Evolutionary conservation across 179 eudicot genomes (phyloP).

Genomic region (Beta lomatogona): DNA sequence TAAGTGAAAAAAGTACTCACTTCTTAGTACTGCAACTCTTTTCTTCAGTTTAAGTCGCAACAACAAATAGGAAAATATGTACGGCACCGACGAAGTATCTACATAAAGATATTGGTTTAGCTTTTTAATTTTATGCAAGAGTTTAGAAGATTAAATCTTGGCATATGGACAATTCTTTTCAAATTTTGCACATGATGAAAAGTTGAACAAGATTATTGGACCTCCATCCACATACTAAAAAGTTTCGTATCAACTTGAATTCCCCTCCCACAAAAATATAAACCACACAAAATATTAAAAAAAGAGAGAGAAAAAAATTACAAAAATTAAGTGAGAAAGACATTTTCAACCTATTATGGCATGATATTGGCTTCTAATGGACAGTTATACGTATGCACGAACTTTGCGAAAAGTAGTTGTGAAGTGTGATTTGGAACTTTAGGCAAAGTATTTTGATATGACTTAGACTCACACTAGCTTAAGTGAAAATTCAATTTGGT

Average conservation of each 20-base stretch:
- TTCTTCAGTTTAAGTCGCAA: too few relatives aligned
- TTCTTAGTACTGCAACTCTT: too few relatives aligned
- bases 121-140: too few relatives aligned
- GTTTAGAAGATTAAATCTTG: too few relatives aligned
- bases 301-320: too few relatives aligned
- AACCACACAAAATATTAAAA: too few relatives aligned
- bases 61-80: too few relatives aligned
- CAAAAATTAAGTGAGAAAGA: neutral
- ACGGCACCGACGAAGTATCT: too few relatives aligned
- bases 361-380: neutral
- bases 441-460: neutral
- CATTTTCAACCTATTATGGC: neutral
- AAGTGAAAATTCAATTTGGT: conserved; percentile 7
- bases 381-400: neutral
- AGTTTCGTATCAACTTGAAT: too few relatives aligned
- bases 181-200: neutral
- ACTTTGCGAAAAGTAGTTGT: conserved; percentile 3
- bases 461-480: neutral
- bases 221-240: neutral
- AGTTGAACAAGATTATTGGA: neutral
- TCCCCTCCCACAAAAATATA: neutral
- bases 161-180: too few relatives aligned
- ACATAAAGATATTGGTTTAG: too few relatives aligned
- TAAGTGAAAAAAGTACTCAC: too few relatives aligned
- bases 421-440: neutral